Evolutionary conservation across 2,329 filamentous ascomycete species (phyloP).

Genomic region (Arachnomyces sp.): DNA sequence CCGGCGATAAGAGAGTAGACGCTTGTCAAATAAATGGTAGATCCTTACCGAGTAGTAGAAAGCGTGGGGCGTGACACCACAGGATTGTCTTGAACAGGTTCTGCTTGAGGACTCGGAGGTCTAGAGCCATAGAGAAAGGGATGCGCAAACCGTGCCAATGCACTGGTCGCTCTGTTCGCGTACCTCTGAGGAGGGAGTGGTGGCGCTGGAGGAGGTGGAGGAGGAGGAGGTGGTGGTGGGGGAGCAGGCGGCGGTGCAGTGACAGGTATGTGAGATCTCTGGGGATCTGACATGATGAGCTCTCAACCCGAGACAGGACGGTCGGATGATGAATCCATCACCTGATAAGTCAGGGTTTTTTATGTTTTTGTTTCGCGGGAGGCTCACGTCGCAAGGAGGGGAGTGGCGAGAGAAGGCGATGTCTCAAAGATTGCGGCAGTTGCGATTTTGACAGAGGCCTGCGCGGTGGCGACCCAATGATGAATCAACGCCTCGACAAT

Average conservation of each 20-base stretch:
- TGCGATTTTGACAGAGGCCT: too few relatives aligned
- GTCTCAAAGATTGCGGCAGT: too few relatives aligned
- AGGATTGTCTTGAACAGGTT: slow-evolving; percentile 24
- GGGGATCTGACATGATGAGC: slow-evolving; percentile 24
- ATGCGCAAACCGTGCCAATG: slow-evolving; percentile 46
- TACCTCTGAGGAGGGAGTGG: slow-evolving; percentile 33
- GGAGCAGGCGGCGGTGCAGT: slow-evolving; percentile 17
- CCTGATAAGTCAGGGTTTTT: slow-evolving; percentile 1
- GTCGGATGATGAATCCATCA: slow-evolving; percentile 16
- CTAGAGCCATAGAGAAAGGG: slow-evolving; percentile 48
- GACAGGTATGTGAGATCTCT: slow-evolving; percentile 19
- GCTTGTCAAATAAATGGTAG: slow-evolving; percentile 11
- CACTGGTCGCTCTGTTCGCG: slow-evolving; percentile 38
- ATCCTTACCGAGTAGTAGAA: slow-evolving; percentile 33
- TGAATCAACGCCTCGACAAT: too few relatives aligned
- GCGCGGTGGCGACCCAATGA: too few relatives aligned
- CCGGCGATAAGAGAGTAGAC: slow-evolving; percentile 8
- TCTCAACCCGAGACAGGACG: slow-evolving; percentile 11
- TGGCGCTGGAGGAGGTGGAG: slow-evolving; percentile 23
- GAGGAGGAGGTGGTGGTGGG: slow-evolving; percentile 13
- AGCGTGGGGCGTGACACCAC: slow-evolving; percentile 26
- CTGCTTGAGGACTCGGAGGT: slow-evolving; percentile 45
- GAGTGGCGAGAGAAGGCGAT: too few relatives aligned
- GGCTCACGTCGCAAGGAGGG: too few relatives aligned
- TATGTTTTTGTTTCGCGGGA: too few relatives aligned